Percentiles rank a stretch among this genome's conserved stretches.
These are phyloP conservation scores for Zoysia matrella DNA, from an alignment of 202 grass and related monocot genomes.

Conservation along the genomic window DNA sequence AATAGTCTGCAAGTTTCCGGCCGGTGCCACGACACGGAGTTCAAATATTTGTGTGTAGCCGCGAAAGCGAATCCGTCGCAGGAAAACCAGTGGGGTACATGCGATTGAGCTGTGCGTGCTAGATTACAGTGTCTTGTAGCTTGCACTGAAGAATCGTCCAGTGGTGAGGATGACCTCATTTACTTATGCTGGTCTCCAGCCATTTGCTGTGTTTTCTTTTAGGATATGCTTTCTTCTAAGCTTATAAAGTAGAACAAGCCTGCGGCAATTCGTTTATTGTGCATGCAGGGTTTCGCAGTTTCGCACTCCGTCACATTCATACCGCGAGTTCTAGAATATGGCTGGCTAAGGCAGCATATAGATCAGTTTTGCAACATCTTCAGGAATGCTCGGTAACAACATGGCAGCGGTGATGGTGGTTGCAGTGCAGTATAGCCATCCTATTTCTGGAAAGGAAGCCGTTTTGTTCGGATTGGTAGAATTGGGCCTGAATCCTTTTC, in stretches of 20 bases:
- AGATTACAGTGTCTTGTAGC: slow-evolving; percentile 8
- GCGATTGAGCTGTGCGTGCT: neutral
- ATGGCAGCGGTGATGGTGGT: neutral
- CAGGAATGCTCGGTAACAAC: neutral
- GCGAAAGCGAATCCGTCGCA: neutral
- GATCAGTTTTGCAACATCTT: neutral
- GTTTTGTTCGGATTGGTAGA: neutral
- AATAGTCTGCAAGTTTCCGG: slow-evolving; percentile 23
- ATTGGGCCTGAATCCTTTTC: too few relatives aligned
- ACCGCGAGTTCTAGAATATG: neutral
- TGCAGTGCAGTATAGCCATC: neutral
- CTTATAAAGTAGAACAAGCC: too few relatives aligned
- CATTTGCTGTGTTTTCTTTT: neutral
- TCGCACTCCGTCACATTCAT: neutral
- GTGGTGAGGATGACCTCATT: neutral
- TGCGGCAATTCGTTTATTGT: neutral
- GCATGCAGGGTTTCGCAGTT: neutral
- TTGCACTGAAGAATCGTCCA: neutral
- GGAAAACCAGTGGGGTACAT: slow-evolving; percentile 36
- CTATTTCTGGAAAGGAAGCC: neutral
- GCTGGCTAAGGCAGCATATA: too few relatives aligned
- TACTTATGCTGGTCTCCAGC: slow-evolving; percentile 2
- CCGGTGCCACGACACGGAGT: neutral
- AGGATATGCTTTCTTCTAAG: too few relatives aligned
- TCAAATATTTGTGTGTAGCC: neutral